Evolutionary conservation across 208 protist species (phyloP).

Genomic region (Acanthamoeba royreba): DNA sequence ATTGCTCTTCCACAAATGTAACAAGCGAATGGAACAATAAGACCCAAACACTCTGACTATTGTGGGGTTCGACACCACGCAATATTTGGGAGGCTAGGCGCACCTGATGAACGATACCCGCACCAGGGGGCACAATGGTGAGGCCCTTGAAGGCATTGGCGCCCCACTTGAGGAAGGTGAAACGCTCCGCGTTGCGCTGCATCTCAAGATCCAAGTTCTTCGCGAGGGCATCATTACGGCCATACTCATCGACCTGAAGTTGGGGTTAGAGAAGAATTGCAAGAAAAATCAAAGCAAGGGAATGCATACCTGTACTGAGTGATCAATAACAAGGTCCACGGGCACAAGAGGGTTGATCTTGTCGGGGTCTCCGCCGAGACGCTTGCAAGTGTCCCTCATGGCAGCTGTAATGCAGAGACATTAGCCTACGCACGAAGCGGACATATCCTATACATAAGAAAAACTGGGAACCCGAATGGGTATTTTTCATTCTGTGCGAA

Average conservation of each 20-base stretch:
- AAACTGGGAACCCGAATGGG: too few relatives aligned
- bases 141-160: constrained; percentile 92
- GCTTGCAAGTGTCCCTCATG: constrained; percentile 91
- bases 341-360: constrained; percentile 94
- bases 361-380: constrained; percentile 88
- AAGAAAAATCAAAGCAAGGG: constrained; percentile 14
- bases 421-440: background rate
- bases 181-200: constrained; percentile 93
- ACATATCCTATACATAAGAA: too few relatives aligned
- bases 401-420: constrained; percentile 81
- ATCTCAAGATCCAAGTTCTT: constrained; percentile 93
- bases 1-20: background rate
- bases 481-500: too few relatives aligned
- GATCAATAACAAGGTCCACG: constrained; percentile 95
- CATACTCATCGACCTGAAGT: constrained; percentile 49
- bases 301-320: constrained; percentile 92
- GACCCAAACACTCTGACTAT: constrained; percentile 8
- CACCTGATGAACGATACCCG: constrained; percentile 95
- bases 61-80: background rate
- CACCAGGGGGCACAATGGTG: constrained; percentile 93
- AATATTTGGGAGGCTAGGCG: background rate
- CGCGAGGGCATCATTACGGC: constrained; percentile 81
- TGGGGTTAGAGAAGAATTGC: too few relatives aligned
- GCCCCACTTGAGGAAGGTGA: constrained; percentile 96
- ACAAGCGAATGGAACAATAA: constrained; percentile 14